Percentiles rank a stretch among this genome's conserved stretches.
phyloP scores from a whole-genome alignment of 768 basidiomycete genomes.

The Pleurotus tuber-regium region DNA sequence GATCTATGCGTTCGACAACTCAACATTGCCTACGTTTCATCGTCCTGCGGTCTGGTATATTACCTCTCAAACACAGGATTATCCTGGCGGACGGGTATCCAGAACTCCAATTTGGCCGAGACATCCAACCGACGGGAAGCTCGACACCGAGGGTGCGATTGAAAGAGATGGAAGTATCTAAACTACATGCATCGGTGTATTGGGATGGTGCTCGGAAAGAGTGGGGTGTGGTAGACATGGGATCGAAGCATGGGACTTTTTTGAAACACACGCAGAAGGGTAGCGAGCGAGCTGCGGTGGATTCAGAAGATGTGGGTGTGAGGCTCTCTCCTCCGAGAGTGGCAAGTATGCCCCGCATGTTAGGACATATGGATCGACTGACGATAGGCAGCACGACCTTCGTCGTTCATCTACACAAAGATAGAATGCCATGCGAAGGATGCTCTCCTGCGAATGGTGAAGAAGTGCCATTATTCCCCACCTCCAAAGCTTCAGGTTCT shows the following conservation, averaged over 20 bases:
- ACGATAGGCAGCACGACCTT: slow-evolving; percentile 73
- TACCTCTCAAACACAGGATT: slow-evolving; percentile 48
- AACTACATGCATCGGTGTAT: slow-evolving; percentile 73
- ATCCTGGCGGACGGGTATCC: slow-evolving; percentile 44
- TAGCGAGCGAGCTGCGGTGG: slow-evolving; percentile 19
- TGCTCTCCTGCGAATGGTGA: slow-evolving; percentile 52
- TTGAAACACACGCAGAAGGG: slow-evolving; percentile 29
- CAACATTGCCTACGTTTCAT: slow-evolving; percentile 47
- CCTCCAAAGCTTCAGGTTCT: slow-evolving; percentile 19
- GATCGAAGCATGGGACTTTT: slow-evolving; percentile 83
- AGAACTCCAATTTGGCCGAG: slow-evolving; percentile 75
- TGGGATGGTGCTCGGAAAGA: slow-evolving; percentile 57
- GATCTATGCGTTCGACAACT: not conserved
- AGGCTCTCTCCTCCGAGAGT: slow-evolving; percentile 64
- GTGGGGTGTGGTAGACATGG: slow-evolving; percentile 84
- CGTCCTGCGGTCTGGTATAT: slow-evolving; percentile 52
- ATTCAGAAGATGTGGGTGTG: slow-evolving; percentile 28
- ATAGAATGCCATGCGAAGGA: slow-evolving; percentile 56
- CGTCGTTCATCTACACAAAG: slow-evolving; percentile 64
- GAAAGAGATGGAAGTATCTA: slow-evolving; percentile 84
- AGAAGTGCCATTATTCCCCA: slow-evolving; percentile 60
- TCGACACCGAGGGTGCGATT: slow-evolving; percentile 64
- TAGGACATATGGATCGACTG: slow-evolving; percentile 64
- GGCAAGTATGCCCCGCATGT: slow-evolving; percentile 64
- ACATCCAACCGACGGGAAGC: slow-evolving; percentile 49